Evolutionary conservation across 305 asterid species (phyloP).

Genomic region (Fraxinus albicans): DNA sequence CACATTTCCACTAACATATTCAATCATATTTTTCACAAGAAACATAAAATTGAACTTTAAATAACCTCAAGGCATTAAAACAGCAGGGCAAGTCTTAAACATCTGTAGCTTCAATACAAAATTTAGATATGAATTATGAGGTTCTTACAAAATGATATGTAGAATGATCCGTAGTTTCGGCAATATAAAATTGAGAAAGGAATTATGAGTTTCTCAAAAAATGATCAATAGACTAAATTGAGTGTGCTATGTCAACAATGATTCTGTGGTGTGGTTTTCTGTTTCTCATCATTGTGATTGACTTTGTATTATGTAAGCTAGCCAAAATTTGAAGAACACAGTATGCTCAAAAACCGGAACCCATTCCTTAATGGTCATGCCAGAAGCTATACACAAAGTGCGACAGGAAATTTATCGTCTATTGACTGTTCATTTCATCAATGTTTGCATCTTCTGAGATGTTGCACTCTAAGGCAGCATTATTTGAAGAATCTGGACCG

Average conservation of each 20-base stretch:
- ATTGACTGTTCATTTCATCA: slow-evolving; percentile 48
- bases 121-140: neutral
- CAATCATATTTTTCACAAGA: neutral
- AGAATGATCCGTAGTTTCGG: neutral
- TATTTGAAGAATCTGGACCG: slow-evolving; percentile 40
- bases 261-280: neutral
- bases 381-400: slow-evolving; percentile 7
- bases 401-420: slow-evolving; percentile 19
- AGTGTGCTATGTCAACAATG: neutral
- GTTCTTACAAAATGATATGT: neutral
- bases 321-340: neutral
- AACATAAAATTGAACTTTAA: neutral
- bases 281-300: neutral
- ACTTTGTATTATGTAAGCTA: neutral
- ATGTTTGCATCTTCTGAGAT: slow-evolving; percentile 33
- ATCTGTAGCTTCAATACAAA: neutral
- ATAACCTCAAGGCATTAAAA: neutral
- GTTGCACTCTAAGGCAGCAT: slow-evolving; percentile 34
- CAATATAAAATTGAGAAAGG: neutral
- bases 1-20: neutral
- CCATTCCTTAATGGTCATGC: slow-evolving; percentile 13
- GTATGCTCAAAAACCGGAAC: neutral
- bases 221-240: neutral
- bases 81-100: neutral
- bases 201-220: neutral